Evolutionary conservation across 1,284 basidiomycete genomes (phyloP), one percentile per base, ranked within the genome.

Genomic region (Dichomitus squalens): DNA sequence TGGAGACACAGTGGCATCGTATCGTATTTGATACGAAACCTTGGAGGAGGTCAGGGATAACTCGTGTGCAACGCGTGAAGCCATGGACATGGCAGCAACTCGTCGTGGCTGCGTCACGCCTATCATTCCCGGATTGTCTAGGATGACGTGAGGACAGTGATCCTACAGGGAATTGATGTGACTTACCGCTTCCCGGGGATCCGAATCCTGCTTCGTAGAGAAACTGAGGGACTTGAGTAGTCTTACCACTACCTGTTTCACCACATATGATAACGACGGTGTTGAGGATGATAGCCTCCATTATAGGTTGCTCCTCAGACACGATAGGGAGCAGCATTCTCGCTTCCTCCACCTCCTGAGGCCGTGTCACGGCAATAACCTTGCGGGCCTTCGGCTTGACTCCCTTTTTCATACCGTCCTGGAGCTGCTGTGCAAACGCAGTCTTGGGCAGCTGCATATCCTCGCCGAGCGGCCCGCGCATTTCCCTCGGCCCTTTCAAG

Each of bases 81-180:
- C 95, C 85, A 98, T 95, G 4, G 96, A 95, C 74, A 98, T 89
- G 1, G 97, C 96, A 9, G 97, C 97, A 9, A 99, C 97, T 70
- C 97, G 88, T 52, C 97, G 88, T 3, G 97, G 97, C 73, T 99
- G 97, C 2, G 97, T 99, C 41, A 99, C 85, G 14, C 96, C 97
- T 64, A 99, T 94, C 88, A 99, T 96, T 1, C 97, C 97, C 20
- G 96, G 95, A 72, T 98, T 97, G 53, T 96, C 94, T 95, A 43
- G 9, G 7, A 9, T 1, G 41, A 23, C 3, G 7, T 59, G 34
- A 52, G 4, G 2, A 23, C 16, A n/a, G 2, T 5, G 12, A 7
- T 6, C 7, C 5, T 4, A 36, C 14, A 3, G 27, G 12, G 8
- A 27, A 25, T 7, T 14, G 9, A 31, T 29, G 23, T 27, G 8